Evolutionary conservation across 73 alveolate species (phyloP).

Genomic region (Diophrys appendiculata): DNA sequence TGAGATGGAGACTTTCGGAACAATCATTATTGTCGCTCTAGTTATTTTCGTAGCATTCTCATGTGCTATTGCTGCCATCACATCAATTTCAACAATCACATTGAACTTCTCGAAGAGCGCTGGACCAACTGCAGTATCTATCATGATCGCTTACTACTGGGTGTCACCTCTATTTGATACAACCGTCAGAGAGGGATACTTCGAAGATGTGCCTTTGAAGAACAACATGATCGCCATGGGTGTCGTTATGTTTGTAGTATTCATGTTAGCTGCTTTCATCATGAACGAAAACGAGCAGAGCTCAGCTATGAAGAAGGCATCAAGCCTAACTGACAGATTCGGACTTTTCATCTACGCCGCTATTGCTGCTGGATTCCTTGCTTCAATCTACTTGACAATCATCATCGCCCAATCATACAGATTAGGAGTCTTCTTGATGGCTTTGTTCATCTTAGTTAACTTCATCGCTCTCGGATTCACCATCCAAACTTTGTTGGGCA

Average conservation of each 20-base stretch:
- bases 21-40: neutral
- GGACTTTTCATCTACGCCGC: slow-evolving; percentile 26
- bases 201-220: slow-evolving; percentile 3
- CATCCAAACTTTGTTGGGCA: slow-evolving; percentile 14
- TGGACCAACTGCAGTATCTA: slow-evolving; percentile 5
- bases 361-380: neutral
- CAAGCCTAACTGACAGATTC: slow-evolving; percentile 18
- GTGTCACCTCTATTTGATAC: slow-evolving; percentile 5
- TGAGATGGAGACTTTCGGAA: neutral
- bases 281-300: slow-evolving; percentile 10
- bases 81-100: slow-evolving; percentile 11
- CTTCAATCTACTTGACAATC: slow-evolving; percentile 17
- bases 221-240: slow-evolving; percentile 15
- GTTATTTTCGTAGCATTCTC: slow-evolving; percentile 3
- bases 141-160: slow-evolving; percentile 15
- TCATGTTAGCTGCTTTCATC: slow-evolving; percentile 22
- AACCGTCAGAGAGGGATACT: slow-evolving; percentile 16
- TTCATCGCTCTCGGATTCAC: slow-evolving; percentile 24
- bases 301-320: slow-evolving; percentile 15
- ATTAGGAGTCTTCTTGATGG: slow-evolving; percentile 7
- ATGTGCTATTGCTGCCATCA: slow-evolving; percentile 3
- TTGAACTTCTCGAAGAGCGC: slow-evolving; percentile 20
- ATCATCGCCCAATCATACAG: slow-evolving; percentile 4
- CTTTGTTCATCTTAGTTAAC: slow-evolving; percentile 7
- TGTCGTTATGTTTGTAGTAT: neutral